Evolutionary conservation across 169 alveolate species (phyloP).

Genomic region (Plasmodium billcollinsi): DNA sequence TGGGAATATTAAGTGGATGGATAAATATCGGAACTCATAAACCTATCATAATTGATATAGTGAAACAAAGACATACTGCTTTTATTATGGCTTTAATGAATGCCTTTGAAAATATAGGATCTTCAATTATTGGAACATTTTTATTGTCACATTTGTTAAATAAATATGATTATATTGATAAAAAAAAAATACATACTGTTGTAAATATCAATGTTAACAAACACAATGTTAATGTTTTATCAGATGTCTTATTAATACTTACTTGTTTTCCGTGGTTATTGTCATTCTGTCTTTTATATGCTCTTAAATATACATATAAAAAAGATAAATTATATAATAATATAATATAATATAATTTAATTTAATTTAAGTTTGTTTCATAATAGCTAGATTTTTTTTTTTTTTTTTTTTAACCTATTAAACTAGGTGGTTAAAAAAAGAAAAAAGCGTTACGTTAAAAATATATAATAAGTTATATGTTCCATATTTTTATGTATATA

Average conservation of each 20-base stretch:
- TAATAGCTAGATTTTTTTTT: no score
- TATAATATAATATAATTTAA: no score
- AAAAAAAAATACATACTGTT: constrained; percentile 12
- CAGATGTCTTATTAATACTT: constrained; percentile 49
- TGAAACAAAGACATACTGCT: constrained; percentile 80
- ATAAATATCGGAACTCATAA: constrained; percentile 81
- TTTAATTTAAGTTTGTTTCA: no score
- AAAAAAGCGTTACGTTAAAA: no score
- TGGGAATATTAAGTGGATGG: constrained; percentile 85
- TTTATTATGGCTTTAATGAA: constrained; percentile 80
- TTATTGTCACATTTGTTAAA: constrained; percentile 46
- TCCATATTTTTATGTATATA: no score
- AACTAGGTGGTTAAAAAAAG: no score
- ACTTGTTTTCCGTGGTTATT: constrained; percentile 59
- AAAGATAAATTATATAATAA: constrained; percentile 49
- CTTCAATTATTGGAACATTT: constrained; percentile 81
- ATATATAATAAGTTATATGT: no score
- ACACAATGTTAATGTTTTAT: constrained; percentile 43
- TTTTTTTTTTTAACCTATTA: no score
- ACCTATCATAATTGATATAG: constrained; percentile 81
- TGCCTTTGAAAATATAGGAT: constrained; percentile 80
- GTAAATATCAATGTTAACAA: constrained; percentile 6
- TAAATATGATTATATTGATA: constrained; percentile 53
- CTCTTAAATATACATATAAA: constrained; percentile 63
- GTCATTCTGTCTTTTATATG: constrained; percentile 52